Conservation (phyloP, 2,329 filamentous ascomycete genomes). For the Calonectria montana region DNA sequence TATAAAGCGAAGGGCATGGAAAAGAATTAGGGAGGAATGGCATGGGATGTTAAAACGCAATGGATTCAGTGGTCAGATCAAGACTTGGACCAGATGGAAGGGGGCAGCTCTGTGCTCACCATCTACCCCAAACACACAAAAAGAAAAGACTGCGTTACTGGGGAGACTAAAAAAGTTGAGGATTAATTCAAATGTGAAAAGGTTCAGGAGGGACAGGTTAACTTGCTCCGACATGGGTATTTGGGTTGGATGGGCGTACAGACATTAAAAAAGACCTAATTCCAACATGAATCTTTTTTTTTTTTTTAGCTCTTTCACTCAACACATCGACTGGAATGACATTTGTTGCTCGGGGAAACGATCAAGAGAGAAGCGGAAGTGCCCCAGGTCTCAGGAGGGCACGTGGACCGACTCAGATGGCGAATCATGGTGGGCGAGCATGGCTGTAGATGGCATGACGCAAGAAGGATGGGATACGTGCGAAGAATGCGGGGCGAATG, state of each 20-base stretch:
- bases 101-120: background rate
- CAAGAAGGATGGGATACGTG: constrained; percentile 1
- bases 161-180: background rate
- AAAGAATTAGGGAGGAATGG: background rate
- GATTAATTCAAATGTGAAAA: background rate
- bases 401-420: background rate
- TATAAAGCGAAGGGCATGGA: background rate
- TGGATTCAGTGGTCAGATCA: constrained; percentile 1
- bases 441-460: constrained; percentile 2
- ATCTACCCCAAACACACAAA: background rate
- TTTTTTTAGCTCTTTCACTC: background rate
- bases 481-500: background rate
- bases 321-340: background rate
- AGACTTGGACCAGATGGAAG: background rate
- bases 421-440: background rate
- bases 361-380: background rate
- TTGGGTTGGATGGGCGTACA: background rate
- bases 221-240: background rate
- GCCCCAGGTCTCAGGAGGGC: background rate
- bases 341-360: background rate
- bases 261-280: background rate
- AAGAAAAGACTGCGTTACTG: background rate
- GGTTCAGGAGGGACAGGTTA: background rate
- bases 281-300: background rate
- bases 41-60: background rate